A percentile compares a stretch with the other conserved stretches of the same genome.
phyloP scores from a whole-genome alignment of 768 basidiomycete genomes.

The Trametes maxima region DNA sequence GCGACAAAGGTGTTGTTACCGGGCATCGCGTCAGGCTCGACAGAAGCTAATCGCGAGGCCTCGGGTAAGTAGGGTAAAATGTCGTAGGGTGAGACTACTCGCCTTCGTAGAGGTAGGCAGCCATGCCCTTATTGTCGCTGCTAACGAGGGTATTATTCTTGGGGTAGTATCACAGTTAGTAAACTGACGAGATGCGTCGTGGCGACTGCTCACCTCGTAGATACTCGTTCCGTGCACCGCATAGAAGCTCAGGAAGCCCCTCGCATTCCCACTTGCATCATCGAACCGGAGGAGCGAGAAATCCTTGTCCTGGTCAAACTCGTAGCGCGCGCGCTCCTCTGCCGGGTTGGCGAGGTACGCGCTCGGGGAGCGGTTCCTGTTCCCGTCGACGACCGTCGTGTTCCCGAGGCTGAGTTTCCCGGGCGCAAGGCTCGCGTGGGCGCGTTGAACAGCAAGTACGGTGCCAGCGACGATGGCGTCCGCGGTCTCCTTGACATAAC shows the following conservation, averaged over 20 bases:
- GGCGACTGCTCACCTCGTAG: constrained; percentile 54
- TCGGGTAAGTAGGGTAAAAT: neutral
- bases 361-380: constrained; percentile 74
- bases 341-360: constrained; percentile 78
- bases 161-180: neutral
- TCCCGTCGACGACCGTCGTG: constrained; percentile 66
- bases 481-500: constrained; percentile 72
- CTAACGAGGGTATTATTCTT: constrained; percentile 86
- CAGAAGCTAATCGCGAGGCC: constrained; percentile 44
- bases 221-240: constrained; percentile 80
- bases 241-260: constrained; percentile 75
- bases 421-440: constrained; percentile 60
- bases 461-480: constrained; percentile 73
- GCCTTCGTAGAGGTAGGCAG: constrained; percentile 79
- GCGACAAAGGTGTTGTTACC: constrained; percentile 74
- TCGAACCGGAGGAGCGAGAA: constrained; percentile 70
- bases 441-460: constrained; percentile 66
- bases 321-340: constrained; percentile 65
- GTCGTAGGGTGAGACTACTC: constrained; percentile 23
- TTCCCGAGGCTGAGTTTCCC: constrained; percentile 69
- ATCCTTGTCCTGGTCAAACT: constrained; percentile 75
- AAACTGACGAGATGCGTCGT: no score
- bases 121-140: constrained; percentile 86
- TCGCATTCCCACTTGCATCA: constrained; percentile 54
- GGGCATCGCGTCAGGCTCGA: constrained; percentile 66